Evolutionary conservation across 2,329 filamentous ascomycete species (phyloP).

Genomic region (Colletotrichum sp.): DNA sequence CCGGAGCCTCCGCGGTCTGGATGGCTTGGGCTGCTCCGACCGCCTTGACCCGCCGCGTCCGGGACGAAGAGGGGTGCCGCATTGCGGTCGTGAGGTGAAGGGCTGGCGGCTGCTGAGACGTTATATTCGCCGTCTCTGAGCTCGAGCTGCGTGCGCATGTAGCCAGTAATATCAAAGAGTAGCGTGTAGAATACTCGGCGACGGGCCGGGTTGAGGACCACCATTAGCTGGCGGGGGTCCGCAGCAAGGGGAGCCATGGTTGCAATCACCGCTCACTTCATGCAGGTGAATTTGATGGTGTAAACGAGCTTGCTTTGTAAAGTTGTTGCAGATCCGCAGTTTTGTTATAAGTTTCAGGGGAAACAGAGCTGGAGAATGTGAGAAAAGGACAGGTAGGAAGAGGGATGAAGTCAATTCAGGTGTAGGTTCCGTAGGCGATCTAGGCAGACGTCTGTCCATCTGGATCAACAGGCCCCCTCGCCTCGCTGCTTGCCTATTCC

Average conservation of each 20-base stretch:
- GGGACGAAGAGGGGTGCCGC: slow-evolving; percentile 27
- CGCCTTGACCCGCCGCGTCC: slow-evolving; percentile 4
- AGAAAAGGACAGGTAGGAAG: not conserved
- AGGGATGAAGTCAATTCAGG: not conserved
- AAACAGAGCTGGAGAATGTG: not conserved
- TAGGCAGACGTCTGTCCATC: slow-evolving; percentile 6
- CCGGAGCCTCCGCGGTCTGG: slow-evolving; percentile 16
- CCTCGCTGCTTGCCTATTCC: not conserved
- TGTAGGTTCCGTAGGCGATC: not conserved
- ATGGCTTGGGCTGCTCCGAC: slow-evolving; percentile 13
- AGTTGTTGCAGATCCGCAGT: not conserved
- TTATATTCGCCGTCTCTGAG: slow-evolving; percentile 30
- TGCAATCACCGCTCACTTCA: not conserved
- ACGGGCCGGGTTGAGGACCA: slow-evolving; percentile 57
- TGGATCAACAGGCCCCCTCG: not conserved
- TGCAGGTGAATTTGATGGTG: not conserved
- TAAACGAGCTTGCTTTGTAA: not conserved
- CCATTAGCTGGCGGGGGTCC: slow-evolving; percentile 60
- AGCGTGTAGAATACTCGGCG: slow-evolving; percentile 58
- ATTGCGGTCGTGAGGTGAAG: not conserved
- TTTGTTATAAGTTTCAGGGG: not conserved
- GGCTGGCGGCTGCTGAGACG: not conserved
- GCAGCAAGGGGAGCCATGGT: slow-evolving; percentile 59
- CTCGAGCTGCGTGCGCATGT: slow-evolving; percentile 59
- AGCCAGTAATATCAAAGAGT: slow-evolving; percentile 55